Base-by-base conservation (phyloP, 192 early-diverging fungal genomes). In the Diversispora epigaea region DNA sequence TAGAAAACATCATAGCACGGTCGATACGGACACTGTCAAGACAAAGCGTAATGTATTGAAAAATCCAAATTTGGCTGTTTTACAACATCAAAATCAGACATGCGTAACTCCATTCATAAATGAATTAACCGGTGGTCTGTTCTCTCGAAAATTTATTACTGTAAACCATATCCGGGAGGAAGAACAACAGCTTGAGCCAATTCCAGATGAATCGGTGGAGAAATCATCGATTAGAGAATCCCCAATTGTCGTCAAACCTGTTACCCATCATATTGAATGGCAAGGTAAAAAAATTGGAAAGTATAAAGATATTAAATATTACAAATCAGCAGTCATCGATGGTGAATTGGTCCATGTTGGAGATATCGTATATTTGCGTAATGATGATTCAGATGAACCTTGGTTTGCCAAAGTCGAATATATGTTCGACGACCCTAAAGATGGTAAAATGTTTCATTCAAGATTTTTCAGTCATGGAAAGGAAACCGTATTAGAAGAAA, bases 401-500 rank as follows among this genome's bases (percentile, higher is more conserved):
- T 78, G 77, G 79, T 79, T 86, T 49, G 85, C 75, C 17, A 71
- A 73, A 62, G 77, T 86, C 17, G 77, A 79, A 54, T 82, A 82
- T 54, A 77, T 86, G 70, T 86, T 40, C 44, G 75, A 85, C 15
- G 80, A 81, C 32, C 25, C 50, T 11, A 47, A 47, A 44, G 22
- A 44, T 4, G 50, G 71, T 7, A 71, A 68, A 12, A 70, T 74
- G 46, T 73, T 85, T 65, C 89, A 91, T 65, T 84, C 84, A 3
- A 82, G 84, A 45, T 69, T 84, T 65, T 76, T 89, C 63, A 77
- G 82, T 14, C 84, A 82, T 50, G 88, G 87, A 2, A 79, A 79
- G 45, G 84, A 87, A 56, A 89, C 88, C 1, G 50, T 91, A 22
- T 71, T 87, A 10, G 77, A 83, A 45, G 88, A 91, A 62, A 79